Conservation (phyloP, 176 grass and related monocot genomes). For the Lolium multiflorum region DNA sequence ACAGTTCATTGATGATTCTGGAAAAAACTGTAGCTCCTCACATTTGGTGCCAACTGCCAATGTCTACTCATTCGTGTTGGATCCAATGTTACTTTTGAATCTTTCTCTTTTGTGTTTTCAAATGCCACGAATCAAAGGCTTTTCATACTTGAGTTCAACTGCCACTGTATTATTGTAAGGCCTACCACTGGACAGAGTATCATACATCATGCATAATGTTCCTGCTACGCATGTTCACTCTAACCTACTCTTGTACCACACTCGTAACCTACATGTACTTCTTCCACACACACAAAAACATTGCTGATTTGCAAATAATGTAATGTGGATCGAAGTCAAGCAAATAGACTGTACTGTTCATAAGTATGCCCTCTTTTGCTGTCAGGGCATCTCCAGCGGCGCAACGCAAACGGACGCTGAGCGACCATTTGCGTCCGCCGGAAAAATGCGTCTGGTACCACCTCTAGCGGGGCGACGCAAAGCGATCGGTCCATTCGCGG, state of each 20-base stretch:
- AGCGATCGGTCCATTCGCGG: too few relatives aligned
- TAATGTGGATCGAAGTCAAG: constrained; percentile 7
- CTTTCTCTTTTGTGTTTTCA: not conserved
- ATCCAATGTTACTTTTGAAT: not conserved
- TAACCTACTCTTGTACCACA: constrained; percentile 33
- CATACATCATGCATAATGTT: not conserved
- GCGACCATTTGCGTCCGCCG: too few relatives aligned
- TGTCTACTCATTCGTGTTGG: not conserved
- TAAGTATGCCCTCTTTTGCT: not conserved
- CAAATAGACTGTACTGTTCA: not conserved
- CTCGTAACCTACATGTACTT: constrained; percentile 24
- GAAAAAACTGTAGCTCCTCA: not conserved
- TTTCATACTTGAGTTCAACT: not conserved
- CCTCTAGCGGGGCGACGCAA: too few relatives aligned
- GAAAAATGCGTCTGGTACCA: too few relatives aligned
- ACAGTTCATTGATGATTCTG: not conserved
- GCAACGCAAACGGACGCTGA: too few relatives aligned
- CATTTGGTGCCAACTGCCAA: not conserved
- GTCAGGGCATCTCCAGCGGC: too few relatives aligned
- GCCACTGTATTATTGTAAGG: not conserved
- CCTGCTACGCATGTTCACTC: constrained; percentile 36
- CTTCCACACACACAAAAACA: constrained; percentile 5
- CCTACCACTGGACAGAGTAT: not conserved
- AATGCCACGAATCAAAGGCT: not conserved
- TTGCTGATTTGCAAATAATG: constrained; percentile 12